Conservation (phyloP, 2,329 filamentous ascomycete genomes). For the Colletotrichum tropicicola region DNA sequence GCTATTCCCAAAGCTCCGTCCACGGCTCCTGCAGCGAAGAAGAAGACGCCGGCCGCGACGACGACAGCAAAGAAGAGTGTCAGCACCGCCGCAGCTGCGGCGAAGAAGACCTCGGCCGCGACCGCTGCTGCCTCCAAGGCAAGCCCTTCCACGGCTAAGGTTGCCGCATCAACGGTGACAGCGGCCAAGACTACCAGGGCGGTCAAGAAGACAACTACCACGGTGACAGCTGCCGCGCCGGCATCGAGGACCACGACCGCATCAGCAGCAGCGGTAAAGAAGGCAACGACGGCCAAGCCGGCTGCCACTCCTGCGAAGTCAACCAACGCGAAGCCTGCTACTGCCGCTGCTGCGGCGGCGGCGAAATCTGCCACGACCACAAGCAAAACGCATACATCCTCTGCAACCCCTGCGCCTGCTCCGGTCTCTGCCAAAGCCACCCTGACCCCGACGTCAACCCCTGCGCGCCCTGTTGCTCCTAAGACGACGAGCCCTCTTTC, state of each 20-base stretch:
- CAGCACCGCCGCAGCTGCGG: conserved; percentile 8
- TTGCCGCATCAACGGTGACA: neutral
- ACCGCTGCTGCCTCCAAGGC: neutral
- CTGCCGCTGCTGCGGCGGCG: neutral
- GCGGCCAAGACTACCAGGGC: neutral
- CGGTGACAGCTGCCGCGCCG: neutral
- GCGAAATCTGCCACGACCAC: neutral
- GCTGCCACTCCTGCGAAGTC: neutral
- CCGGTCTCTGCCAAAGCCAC: neutral
- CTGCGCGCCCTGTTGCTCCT: neutral
- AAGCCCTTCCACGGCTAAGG: neutral
- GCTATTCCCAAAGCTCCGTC: neutral
- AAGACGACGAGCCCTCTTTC: neutral
- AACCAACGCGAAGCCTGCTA: neutral
- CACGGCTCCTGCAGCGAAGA: neutral
- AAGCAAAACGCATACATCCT: too few relatives aligned
- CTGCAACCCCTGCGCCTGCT: neutral
- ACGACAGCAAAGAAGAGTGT: conserved; percentile 23
- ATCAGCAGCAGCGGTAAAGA: neutral
- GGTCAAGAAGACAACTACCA: conserved; percentile 12
- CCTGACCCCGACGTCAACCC: neutral
- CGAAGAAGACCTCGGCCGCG: conserved; percentile 2
- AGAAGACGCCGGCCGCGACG: conserved; percentile 1
- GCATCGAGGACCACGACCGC: neutral
- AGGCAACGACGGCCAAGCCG: neutral